Evolutionary conservation across 768 basidiomycete genomes (phyloP).

Genomic region (Suillus hirtellus): DNA sequence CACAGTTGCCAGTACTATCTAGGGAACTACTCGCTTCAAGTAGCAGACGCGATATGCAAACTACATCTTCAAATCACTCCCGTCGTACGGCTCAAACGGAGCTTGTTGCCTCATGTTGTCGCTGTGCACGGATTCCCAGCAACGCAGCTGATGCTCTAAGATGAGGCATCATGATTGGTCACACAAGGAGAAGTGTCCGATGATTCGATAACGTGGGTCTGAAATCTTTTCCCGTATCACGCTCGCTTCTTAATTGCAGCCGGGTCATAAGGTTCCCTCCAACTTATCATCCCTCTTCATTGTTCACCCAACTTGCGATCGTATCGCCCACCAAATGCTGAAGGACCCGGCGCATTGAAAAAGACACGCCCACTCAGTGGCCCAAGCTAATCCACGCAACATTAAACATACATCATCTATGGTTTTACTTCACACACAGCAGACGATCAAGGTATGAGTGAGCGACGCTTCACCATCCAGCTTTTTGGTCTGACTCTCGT

Average conservation of each 20-base stretch:
- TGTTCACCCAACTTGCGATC: not conserved
- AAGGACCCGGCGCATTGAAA: not conserved
- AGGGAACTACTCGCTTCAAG: not conserved
- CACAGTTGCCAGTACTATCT: not conserved
- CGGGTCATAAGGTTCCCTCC: not conserved
- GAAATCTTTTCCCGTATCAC: not conserved
- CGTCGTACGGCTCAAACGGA: too few species aligned
- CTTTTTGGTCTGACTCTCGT: not conserved
- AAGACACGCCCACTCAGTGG: not conserved
- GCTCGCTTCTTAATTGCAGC: not conserved
- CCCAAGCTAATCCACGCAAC: not conserved
- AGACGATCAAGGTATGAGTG: slow-evolving; percentile 14
- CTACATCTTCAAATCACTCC: not conserved
- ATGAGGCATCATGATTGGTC: too few species aligned
- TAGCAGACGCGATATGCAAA: not conserved
- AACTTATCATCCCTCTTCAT: not conserved
- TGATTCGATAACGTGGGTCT: not conserved
- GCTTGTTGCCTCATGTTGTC: not conserved
- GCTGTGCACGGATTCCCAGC: too few species aligned
- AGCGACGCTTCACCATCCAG: not conserved
- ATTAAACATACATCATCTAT: not conserved
- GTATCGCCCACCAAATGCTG: not conserved
- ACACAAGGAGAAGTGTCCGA: too few species aligned
- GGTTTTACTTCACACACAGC: slow-evolving; percentile 13
- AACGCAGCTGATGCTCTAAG: too few species aligned